Conservation (phyloP, 2,329 filamentous ascomycete genomes). For the Pestalotiopsis fici region DNA sequence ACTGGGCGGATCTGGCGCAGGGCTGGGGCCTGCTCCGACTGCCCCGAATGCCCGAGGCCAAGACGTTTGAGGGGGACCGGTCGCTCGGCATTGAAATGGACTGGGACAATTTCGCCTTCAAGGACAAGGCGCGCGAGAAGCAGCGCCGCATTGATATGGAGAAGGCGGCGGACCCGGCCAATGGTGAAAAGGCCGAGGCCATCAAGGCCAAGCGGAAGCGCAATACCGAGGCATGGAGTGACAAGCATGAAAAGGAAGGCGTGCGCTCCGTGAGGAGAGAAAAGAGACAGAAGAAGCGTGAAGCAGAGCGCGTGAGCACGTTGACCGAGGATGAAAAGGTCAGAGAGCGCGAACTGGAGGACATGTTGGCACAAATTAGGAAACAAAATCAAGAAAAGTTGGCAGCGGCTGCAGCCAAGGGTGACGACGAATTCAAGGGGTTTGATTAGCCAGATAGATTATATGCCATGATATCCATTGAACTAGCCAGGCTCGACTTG, state of each 20-base stretch:
- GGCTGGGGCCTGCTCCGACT: constrained; percentile 86
- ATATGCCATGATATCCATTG: not conserved
- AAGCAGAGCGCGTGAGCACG: constrained; percentile 61
- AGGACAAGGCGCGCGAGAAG: constrained; percentile 71
- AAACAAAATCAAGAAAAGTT: constrained; percentile 51
- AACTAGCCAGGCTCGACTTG: not conserved
- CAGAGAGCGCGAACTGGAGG: constrained; percentile 62
- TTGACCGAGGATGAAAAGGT: constrained; percentile 73
- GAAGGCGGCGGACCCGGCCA: constrained; percentile 30
- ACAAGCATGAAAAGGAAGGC: constrained; percentile 67
- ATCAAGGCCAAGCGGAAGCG: constrained; percentile 55
- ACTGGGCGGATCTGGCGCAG: constrained; percentile 80
- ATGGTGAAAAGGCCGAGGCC: constrained; percentile 35
- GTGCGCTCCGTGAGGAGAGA: constrained; percentile 62
- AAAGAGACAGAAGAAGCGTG: constrained; percentile 63
- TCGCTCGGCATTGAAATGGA: constrained; percentile 64
- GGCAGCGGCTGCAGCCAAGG: constrained; percentile 28
- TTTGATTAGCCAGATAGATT: constrained; percentile 44
- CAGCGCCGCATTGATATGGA: constrained; percentile 59
- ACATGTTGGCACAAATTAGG: constrained; percentile 66
- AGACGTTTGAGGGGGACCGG: constrained; percentile 70
- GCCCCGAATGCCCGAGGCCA: constrained; percentile 91
- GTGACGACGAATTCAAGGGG: constrained; percentile 58
- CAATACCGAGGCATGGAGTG: constrained; percentile 73
- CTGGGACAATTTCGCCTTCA: constrained; percentile 69